Evolutionary conservation across 306 rosid species (phyloP).

Genomic region (Parietaria judaica): DNA sequence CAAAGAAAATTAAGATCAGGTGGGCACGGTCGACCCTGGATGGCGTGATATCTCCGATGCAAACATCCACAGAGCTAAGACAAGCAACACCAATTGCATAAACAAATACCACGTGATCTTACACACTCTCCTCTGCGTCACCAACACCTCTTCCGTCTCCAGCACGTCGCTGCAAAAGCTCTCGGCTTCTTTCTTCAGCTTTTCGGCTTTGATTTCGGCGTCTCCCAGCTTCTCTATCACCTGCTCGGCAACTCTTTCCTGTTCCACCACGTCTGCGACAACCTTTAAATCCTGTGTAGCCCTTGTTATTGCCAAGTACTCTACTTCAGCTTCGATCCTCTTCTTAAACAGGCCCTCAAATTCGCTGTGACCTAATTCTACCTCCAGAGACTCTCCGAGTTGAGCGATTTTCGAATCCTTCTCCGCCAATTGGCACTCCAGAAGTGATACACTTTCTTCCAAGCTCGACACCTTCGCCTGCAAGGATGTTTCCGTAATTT

Average conservation of each 20-base stretch:
- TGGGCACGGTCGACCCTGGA: constrained; percentile 62
- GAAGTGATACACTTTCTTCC: constrained; percentile 39
- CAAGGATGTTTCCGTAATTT: constrained; percentile 34
- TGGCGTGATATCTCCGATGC: constrained; percentile 37
- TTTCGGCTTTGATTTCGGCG: constrained; percentile 38
- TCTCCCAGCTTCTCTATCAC: constrained; percentile 40
- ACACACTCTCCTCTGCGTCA: constrained; percentile 44
- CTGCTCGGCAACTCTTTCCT: constrained; percentile 37
- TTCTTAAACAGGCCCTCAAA: constrained; percentile 48
- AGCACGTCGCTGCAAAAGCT: constrained; percentile 37
- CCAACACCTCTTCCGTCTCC: constrained; percentile 43
- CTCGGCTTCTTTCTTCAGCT: constrained; percentile 49
- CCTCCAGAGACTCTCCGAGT: constrained; percentile 46
- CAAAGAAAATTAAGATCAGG: constrained; percentile 20
- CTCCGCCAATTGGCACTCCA: constrained; percentile 42
- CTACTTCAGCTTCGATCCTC: constrained; percentile 71
- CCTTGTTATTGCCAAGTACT: constrained; percentile 38
- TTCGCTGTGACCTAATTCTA: constrained; percentile 35
- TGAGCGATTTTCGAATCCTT: constrained; percentile 58
- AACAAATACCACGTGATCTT: constrained; percentile 49
- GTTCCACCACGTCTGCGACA: constrained; percentile 38
- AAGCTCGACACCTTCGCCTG: constrained; percentile 43
- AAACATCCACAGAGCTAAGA: constrained; percentile 36
- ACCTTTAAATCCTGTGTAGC: constrained; percentile 35
- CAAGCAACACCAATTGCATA: constrained; percentile 45